Evolutionary conservation across 1,284 basidiomycete genomes (phyloP), one percentile per base, ranked within the genome.

Genomic region (Sanguinoderma infundibulare): DNA sequence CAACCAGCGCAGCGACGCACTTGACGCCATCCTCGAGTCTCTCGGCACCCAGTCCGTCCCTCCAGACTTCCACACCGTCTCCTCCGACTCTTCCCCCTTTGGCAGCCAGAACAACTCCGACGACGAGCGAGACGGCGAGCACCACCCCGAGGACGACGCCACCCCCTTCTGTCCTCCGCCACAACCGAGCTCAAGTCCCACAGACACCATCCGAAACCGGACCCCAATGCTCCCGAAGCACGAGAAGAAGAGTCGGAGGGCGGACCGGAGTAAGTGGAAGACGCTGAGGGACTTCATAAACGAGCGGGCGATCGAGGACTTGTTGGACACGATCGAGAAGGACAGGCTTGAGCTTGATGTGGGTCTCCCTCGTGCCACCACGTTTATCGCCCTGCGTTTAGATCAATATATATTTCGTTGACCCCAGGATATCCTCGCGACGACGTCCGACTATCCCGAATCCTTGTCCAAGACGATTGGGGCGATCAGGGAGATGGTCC

Each of bases 251-350:
- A 76, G 68, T 60, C 55, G 67, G 38, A 67, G 70, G 17, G 68
- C 72, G 26, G 87, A 90, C 64, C 77, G 86, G 59, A 80, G 77
- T 40, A 79, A 77, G 47, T 94, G 92, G 91, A 94, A 92, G 79
- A 90, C 88, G 0, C 69, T 94, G 47, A 81, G 92, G 34, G 91
- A 93, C 70, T 94, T 94, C 74, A 88, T 92, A 30, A 90, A 92
- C 68, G 92, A 93, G 67, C 81, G 86, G 35, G 87, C 85, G 9
- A 87, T 94, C 46, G 91, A 94, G 59, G 87, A 90, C 58, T 81
- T 86, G 20, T 70, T 90, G 53, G 91, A 93, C 57, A 80, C 79
- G 2, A 84, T 93, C 57, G 92, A 94, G 66, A 81, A 77, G 60
- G 89, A 92, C 60, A 79, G 90, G 39, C 79, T 77, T 62, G 78